phyloP scores from a whole-genome alignment of 805 yeast species.

The Pichia kluyveri region DNA sequence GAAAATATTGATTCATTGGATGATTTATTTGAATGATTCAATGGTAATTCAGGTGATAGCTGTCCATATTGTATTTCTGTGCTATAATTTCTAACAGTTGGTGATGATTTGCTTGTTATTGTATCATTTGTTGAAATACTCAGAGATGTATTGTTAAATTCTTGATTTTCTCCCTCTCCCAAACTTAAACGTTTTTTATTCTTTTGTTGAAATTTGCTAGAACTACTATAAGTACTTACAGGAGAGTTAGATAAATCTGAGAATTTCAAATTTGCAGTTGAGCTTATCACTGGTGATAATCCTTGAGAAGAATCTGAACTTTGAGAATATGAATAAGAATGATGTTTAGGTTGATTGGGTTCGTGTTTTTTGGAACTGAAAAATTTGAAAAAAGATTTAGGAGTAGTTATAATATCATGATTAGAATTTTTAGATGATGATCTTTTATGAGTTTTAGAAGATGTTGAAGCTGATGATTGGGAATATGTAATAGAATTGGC shows the following conservation, averaged over 20 bases:
- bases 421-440: constrained; percentile 22
- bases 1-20: constrained; percentile 1
- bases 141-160: background rate
- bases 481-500: background rate
- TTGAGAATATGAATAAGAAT: background rate
- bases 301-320: constrained; percentile 4
- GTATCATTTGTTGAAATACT: background rate
- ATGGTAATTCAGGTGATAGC: background rate
- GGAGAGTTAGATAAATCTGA: background rate
- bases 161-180: background rate
- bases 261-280: background rate
- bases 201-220: background rate
- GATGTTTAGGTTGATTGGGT: background rate
- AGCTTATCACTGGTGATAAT: background rate
- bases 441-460: constrained; percentile 39
- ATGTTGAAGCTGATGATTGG: constrained; percentile 23
- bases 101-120: background rate
- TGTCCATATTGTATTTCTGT: background rate
- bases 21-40: background rate
- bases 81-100: background rate
- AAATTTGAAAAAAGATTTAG: constrained; percentile 24
- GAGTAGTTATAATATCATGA: constrained; percentile 19
- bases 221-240: background rate
- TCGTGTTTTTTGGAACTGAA: constrained; percentile 11
- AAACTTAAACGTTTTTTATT: background rate